Percentiles rank a stretch among this genome's conserved stretches.
Evolutionary conservation across 768 basidiomycete genomes (phyloP).

Genomic region (Rhizopogon vesiculosus): DNA sequence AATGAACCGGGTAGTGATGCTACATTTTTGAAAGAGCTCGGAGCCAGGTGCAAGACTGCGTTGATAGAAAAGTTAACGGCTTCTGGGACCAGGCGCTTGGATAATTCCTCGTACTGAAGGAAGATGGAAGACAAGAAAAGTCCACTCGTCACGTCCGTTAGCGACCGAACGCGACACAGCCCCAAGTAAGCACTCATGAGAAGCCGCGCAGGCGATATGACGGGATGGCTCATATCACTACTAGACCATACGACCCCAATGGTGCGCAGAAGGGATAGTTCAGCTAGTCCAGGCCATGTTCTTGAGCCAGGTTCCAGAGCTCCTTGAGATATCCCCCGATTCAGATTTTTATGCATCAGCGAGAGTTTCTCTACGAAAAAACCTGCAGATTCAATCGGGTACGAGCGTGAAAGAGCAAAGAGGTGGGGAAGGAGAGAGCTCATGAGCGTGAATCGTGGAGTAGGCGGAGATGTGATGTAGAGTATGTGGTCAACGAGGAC

Average conservation of each 20-base stretch:
- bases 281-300: slow-evolving; percentile 87
- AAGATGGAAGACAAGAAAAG: slow-evolving; percentile 86
- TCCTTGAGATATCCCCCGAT: slow-evolving; percentile 72
- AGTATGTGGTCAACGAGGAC: slow-evolving; percentile 89
- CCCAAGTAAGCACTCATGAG: slow-evolving; percentile 91
- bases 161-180: slow-evolving; percentile 70
- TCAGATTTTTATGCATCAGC: slow-evolving; percentile 93
- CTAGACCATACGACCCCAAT: slow-evolving; percentile 88
- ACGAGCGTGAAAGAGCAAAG: slow-evolving; percentile 69
- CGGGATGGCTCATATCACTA: slow-evolving; percentile 89
- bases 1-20: slow-evolving; percentile 62
- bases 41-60: slow-evolving; percentile 67
- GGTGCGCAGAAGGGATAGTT: slow-evolving; percentile 76
- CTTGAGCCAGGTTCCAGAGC: slow-evolving; percentile 54
- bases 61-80: slow-evolving; percentile 78
- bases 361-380: slow-evolving; percentile 78
- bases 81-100: slow-evolving; percentile 88
- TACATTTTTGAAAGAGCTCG: slow-evolving; percentile 45
- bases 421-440: slow-evolving; percentile 74
- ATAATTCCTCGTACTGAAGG: slow-evolving; percentile 77
- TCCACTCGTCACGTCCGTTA: slow-evolving; percentile 77
- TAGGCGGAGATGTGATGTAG: slow-evolving; percentile 61
- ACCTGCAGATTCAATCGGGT: slow-evolving; percentile 76
- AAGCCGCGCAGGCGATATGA: slow-evolving; percentile 80
- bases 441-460: slow-evolving; percentile 56